Base-by-base conservation (phyloP, 78 protist species). In the Dictyostelium purpureum region DNA sequence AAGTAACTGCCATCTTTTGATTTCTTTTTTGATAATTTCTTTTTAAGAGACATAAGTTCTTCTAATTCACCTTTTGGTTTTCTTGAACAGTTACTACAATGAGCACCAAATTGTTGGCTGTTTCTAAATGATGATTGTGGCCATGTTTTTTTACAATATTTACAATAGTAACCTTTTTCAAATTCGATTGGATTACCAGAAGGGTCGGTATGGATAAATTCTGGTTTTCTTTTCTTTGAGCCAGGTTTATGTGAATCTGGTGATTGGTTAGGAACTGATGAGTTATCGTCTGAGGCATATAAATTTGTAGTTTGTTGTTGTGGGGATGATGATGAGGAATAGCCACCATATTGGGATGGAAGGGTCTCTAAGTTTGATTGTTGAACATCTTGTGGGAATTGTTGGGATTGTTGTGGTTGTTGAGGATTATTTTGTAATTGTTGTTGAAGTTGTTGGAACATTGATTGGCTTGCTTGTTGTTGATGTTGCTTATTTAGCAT, bases 91-190 rank as follows among this genome's bases (percentile, higher is more conserved):
- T 92, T 92, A 40, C 89, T 76, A 19, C 95, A 92, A n/a, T 92
- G 95, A 2, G 95, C 95, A 37, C 95, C 95, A 52, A 92, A 92
- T 87, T 92, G 95, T 65, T 92, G 95, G 24, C 79, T 74, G 24
- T 92, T 92, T 51, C 57, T 74, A 38, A 92, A 92, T n/a, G 74
- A 73, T 19, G 90, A 57, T 74, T 65, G 79, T 0, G 95, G 92
- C 95, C 95, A 92, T 38, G 89, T 79, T 77, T 71, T 92, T 26
- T 67, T 61, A 65, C 95, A 92, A 71, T 92, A 92, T 65, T 76
- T 73, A 70, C 95, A 92, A 43, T 82, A 92, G 33, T 92, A 92
- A n/a, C 78, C 89, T 38, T 81, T 81, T 49, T 65, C 77, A 28
- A 52, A 38, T 28, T 81, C 89, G 16, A 71, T 19, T 51, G 65